A percentile compares a stretch with the other conserved stretches of the same genome.
Conservation (phyloP, 352 stramenopile genomes). For the Phytophthora agathidicida region DNA sequence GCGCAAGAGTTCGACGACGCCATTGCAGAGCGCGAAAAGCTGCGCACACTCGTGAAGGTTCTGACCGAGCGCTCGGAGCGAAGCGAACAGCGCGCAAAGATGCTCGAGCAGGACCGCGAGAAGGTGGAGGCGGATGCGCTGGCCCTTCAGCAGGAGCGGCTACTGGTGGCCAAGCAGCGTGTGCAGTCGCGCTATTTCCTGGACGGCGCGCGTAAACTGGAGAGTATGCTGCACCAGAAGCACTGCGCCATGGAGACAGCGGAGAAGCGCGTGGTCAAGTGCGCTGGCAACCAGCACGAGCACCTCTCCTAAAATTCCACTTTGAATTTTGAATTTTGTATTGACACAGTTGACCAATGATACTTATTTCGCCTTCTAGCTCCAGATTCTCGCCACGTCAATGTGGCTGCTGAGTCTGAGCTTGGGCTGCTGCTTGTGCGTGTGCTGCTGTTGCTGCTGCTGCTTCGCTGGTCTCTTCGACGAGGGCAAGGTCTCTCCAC, state of each 20-base stretch:
- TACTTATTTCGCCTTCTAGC: constrained; percentile 2
- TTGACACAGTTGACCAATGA: constrained; percentile 29
- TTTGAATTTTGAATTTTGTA: constrained; percentile 37
- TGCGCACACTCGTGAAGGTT: constrained; percentile 47
- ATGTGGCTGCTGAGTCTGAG: constrained; percentile 39
- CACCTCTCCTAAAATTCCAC: constrained; percentile 7
- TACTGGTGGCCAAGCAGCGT: constrained; percentile 74
- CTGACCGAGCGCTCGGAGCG: constrained; percentile 36
- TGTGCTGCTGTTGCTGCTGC: constrained; percentile 42
- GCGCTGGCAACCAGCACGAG: constrained; percentile 29
- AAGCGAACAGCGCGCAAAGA: constrained; percentile 36
- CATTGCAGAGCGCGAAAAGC: constrained; percentile 44
- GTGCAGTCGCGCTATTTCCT: constrained; percentile 80
- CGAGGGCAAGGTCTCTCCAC: constrained; percentile 39
- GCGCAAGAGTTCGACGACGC: constrained; percentile 42
- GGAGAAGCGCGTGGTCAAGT: constrained; percentile 14
- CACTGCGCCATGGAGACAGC: constrained; percentile 32
- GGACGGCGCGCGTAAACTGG: constrained; percentile 67
- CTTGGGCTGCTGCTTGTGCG: constrained; percentile 34
- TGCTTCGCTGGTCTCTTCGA: constrained; percentile 43
- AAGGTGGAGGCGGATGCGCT: constrained; percentile 54
- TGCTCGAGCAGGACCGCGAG: constrained; percentile 53
- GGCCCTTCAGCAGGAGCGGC: constrained; percentile 71
- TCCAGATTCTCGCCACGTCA: neutral
- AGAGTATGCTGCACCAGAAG: constrained; percentile 67